A percentile compares a stretch with the other conserved stretches of the same genome.
Conservation (phyloP, 768 basidiomycete genomes). For the Agrocybe praecox region DNA sequence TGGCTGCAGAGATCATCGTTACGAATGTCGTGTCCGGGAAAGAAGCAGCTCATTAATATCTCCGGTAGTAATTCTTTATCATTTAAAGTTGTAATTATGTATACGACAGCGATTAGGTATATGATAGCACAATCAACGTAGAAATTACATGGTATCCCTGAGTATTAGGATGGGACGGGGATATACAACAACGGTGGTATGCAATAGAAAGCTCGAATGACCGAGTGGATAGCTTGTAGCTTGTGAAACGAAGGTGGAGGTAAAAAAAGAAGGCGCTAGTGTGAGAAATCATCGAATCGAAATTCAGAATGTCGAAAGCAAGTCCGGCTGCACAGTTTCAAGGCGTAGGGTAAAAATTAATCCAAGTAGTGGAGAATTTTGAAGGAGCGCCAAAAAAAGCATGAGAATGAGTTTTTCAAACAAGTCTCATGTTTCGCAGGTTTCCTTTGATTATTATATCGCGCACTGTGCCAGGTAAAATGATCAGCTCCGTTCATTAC, state of each 20-base stretch:
- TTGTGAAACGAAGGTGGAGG: background rate
- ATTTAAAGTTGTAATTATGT: background rate
- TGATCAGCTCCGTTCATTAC: background rate
- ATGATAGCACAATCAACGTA: background rate
- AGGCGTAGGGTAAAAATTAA: too few species aligned
- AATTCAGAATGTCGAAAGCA: too few species aligned
- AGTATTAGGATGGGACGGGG: background rate
- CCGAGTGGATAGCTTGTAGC: background rate
- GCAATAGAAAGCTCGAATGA: background rate
- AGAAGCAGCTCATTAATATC: background rate
- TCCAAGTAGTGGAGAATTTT: too few species aligned
- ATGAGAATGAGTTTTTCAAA: constrained; percentile 23
- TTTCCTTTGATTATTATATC: constrained; percentile 72
- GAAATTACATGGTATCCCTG: background rate
- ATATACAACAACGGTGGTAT: background rate
- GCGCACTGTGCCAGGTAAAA: constrained; percentile 46
- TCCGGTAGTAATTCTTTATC: background rate
- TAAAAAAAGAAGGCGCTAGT: background rate
- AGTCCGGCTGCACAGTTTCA: too few species aligned
- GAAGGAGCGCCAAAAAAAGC: background rate
- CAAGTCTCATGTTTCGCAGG: constrained; percentile 59
- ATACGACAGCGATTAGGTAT: background rate
- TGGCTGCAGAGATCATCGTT: too few species aligned
- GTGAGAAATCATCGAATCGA: background rate
- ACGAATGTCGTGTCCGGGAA: background rate